Conservation (phyloP, 2,329 filamentous ascomycete genomes). For the Ophiocordyceps camponoti-floridani region DNA sequence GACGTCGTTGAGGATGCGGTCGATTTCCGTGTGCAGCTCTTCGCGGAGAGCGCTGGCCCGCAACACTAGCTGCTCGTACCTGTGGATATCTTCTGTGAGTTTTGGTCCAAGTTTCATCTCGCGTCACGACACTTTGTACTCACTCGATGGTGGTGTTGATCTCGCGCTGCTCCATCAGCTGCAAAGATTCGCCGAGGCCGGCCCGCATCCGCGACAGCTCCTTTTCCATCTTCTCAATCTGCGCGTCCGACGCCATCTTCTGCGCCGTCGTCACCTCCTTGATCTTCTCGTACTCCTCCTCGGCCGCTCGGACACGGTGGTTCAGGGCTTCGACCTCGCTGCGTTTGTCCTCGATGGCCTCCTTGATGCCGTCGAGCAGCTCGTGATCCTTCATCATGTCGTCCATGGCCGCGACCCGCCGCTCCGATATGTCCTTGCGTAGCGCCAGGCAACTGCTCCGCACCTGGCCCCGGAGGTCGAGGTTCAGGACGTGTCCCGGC, state of each 20-base stretch:
- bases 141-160: conserved; percentile 95
- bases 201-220: conserved; percentile 87
- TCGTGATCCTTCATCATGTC: conserved; percentile 91
- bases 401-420: conserved; percentile 65
- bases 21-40: conserved; percentile 92
- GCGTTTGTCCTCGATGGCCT: conserved; percentile 90
- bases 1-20: conserved; percentile 88
- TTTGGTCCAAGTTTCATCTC: background rate
- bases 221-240: conserved; percentile 98
- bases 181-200: conserved; percentile 67
- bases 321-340: conserved; percentile 84
- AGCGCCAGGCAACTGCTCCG: conserved; percentile 63
- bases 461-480: conserved; percentile 70
- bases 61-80: conserved; percentile 83
- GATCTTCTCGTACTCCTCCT: conserved; percentile 87
- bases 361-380: conserved; percentile 82
- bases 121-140: conserved; percentile 15
- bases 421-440: conserved; percentile 82
- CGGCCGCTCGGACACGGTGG: conserved; percentile 71
- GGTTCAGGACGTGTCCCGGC: conserved; percentile 70
- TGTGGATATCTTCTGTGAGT: conserved; percentile 13
- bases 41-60: conserved; percentile 73
- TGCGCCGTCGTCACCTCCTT: conserved; percentile 75
- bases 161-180: conserved; percentile 84
- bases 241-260: conserved; percentile 73